Conservation (phyloP, 306 rosid genomes). For the Fagus crenata region DNA sequence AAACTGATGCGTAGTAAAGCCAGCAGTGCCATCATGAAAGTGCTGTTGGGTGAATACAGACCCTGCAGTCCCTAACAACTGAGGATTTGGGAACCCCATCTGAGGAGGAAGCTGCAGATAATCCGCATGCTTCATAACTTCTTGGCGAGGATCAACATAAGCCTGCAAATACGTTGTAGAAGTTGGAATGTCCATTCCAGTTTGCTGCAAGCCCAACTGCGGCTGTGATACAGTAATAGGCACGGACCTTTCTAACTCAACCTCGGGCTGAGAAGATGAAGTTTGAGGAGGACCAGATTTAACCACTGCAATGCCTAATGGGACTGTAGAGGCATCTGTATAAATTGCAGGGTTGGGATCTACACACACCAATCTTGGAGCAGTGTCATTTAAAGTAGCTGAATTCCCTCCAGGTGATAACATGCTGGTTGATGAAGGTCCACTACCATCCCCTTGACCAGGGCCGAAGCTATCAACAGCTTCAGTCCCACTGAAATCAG, state of each 20-base stretch:
- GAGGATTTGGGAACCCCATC: slow-evolving; percentile 57
- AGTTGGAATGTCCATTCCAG: slow-evolving; percentile 46
- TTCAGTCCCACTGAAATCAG: slow-evolving; percentile 72
- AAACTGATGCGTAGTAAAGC: slow-evolving; percentile 48
- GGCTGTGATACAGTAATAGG: slow-evolving; percentile 47
- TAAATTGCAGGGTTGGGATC: slow-evolving; percentile 43
- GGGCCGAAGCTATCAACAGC: slow-evolving; percentile 41
- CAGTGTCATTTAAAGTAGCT: slow-evolving; percentile 41
- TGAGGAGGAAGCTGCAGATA: slow-evolving; percentile 59
- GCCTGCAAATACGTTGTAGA: slow-evolving; percentile 56
- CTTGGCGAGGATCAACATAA: slow-evolving; percentile 54
- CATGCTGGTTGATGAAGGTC: slow-evolving; percentile 30
- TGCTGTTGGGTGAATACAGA: slow-evolving; percentile 55
- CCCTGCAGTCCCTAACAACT: slow-evolving; percentile 43
- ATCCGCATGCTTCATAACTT: slow-evolving; percentile 48
- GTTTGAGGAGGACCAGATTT: slow-evolving; percentile 38
- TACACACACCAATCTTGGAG: slow-evolving; percentile 37
- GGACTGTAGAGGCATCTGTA: slow-evolving; percentile 41
- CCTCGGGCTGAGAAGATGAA: slow-evolving; percentile 46
- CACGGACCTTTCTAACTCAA: slow-evolving; percentile 48
- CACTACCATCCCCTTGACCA: slow-evolving; percentile 52
- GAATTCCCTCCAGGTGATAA: slow-evolving; percentile 46
- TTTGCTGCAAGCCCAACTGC: slow-evolving; percentile 52
- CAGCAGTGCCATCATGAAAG: slow-evolving; percentile 41
- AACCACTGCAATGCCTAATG: slow-evolving; percentile 36